Base-by-base conservation (phyloP, 2,329 filamentous ascomycete species). In the Talaromyces atroroseus region DNA sequence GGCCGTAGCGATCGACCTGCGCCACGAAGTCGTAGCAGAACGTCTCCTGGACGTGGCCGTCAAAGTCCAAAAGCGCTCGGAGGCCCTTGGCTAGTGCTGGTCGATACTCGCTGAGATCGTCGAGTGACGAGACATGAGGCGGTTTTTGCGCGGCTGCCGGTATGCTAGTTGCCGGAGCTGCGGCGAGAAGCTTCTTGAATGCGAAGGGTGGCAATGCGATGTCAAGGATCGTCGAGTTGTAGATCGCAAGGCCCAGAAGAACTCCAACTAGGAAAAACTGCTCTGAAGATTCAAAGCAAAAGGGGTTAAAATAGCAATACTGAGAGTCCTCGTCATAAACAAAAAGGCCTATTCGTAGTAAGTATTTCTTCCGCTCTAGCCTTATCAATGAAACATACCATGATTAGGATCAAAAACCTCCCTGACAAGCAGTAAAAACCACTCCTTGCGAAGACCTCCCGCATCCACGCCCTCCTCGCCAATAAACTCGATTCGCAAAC, bases 391-490 rank as follows among this genome's bases (percentile, higher is more conserved):
- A 24, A 36, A 74, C 84, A 65, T 79, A 91, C 89, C 90, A 75
- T 95, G 88, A 63, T 92, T 85, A 3, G 90, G 90, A 65, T 95
- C 91, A 72, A 96, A 96, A 32, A 96, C 86, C 67, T 96, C 92
- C 63, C 91, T 81, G 49, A 94, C 86, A 21, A 96, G 80, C 58
- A 96, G 81, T 51, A 96, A 75, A 68, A 96, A 96, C 92, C 92
- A 96, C 73, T 96, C 92, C 71, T 96, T 96, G 56, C 90, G 84
- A 55, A 95, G 78, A 0, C 92, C 92, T 38, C 92, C 92, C 4
- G 88, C 90, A 74, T 96, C 92, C 51, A 96, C 85, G 4, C 92
- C 92, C 71, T 96, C 92, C 73, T 96, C 92, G 32, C 90, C 91
- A 32, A 82, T 79, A 63, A 96, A 96, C 58, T 88, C 85, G 58